Evolutionary conservation across 140 eudicot species (phyloP), one percentile per base, ranked within the genome.

Genomic region (Cichorium intybus): DNA sequence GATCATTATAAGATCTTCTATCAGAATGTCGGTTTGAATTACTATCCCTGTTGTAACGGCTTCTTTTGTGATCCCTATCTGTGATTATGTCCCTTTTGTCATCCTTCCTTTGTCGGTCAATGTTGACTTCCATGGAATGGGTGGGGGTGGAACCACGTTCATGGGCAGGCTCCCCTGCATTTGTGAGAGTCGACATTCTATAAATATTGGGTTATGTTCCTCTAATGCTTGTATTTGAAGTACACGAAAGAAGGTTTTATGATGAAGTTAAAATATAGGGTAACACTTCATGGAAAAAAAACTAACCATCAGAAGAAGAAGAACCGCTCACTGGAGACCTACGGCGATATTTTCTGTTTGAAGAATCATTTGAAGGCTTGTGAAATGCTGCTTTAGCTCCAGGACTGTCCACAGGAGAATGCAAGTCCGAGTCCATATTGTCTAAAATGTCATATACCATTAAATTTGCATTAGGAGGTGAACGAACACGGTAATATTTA

Each of bases 351-450:
- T 85, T 91, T 77, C 96, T 61, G 73, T 61, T 77, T 0, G 81
- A 84, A 12, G 86, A 77, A 76, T 85, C 98, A 80, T 79, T 85
- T 2, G 82, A 62, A 60, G 91, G 98, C 87, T 91, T 91, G 69
- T 84, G 85, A 67, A 87, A 85, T 51, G 81, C 81, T 26, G 89
- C 74, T 69, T 84, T 87, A 51, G 84, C 51, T 52, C 66, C 81
- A 45, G 29, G 67, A 59, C 41, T 60, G 29, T 87, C 89, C 27
- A 74, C 17, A 14, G 85, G 85, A 34, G 81, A 57, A 62, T 41
- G 66, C 63, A 26, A 26, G 64, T 66, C 77, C 18, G 95, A 80
- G 39, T 85, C 96, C 97, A 91, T 91, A 45, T 24, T 41, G 8
- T 43, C 66, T 74, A 54, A n/a, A n/a, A 62, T 35, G 51, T 70